phyloP scores from a whole-genome alignment of 768 basidiomycete genomes.

The Lactarius evosmus region DNA sequence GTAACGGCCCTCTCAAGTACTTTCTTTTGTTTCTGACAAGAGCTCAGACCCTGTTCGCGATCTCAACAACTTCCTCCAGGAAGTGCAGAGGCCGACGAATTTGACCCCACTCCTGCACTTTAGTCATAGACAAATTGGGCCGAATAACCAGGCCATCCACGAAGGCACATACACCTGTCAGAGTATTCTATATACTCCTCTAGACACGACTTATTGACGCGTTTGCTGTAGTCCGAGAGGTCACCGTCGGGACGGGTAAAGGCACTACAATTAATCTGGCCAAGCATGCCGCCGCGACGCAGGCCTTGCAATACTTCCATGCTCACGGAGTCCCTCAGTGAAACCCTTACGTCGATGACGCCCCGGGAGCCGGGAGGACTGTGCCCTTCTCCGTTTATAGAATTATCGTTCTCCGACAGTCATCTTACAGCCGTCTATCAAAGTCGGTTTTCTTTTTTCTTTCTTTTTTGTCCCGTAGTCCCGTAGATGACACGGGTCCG shows the following conservation, averaged over 20 bases:
- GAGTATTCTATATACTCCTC: neutral
- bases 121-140: neutral
- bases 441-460: neutral
- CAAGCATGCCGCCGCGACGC: neutral
- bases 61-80: constrained; percentile 18
- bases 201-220: neutral
- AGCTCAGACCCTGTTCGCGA: constrained; percentile 11
- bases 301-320: constrained; percentile 5
- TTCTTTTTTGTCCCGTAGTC: neutral
- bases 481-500: neutral
- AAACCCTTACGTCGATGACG: neutral
- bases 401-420: neutral
- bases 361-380: too few species aligned
- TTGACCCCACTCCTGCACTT: neutral
- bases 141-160: constrained; percentile 3
- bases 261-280: neutral
- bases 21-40: neutral
- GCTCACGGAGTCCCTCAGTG: neutral
- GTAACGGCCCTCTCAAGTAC: neutral
- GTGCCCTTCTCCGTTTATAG: neutral
- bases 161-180: constrained; percentile 3
- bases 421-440: neutral
- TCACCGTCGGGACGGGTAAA: neutral
- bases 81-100: neutral
- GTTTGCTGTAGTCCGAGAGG: neutral